These are phyloP conservation scores for Tolypocladium ophioglossoides DNA, from an alignment of 2,329 filamentous ascomycete genomes.

Conservation along the genomic window DNA sequence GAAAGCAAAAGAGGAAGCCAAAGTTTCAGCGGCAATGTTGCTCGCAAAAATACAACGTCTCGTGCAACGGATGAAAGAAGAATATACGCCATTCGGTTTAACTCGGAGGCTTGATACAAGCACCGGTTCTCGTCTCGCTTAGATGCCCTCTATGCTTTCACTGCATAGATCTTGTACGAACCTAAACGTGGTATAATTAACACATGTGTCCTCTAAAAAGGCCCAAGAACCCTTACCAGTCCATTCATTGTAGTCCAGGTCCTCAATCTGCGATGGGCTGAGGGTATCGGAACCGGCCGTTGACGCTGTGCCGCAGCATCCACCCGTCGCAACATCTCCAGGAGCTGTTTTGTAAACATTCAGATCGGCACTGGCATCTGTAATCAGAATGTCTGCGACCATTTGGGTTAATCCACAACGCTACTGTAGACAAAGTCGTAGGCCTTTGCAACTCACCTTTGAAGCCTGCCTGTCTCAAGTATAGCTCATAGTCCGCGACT, in stretches of 20 bases:
- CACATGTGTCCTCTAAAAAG: neutral
- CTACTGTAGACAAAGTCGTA: neutral
- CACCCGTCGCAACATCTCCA: conserved; percentile 17
- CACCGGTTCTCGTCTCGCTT: too few relatives aligned
- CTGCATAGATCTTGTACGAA: neutral
- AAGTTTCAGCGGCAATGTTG: too few relatives aligned
- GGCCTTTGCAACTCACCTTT: conserved; percentile 19
- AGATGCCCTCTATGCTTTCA: neutral
- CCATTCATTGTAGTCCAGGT: neutral
- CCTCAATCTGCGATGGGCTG: neutral
- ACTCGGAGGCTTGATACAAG: too few relatives aligned
- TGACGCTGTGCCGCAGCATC: neutral
- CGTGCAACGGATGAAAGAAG: too few relatives aligned
- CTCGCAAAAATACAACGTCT: too few relatives aligned
- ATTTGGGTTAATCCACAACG: too few relatives aligned
- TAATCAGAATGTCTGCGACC: conserved; percentile 27
- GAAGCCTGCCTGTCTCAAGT: conserved; percentile 40
- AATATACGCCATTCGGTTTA: too few relatives aligned
- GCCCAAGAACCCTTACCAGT: neutral
- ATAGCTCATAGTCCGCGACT: conserved; percentile 39
- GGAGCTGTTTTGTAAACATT: conserved; percentile 27
- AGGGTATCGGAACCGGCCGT: neutral
- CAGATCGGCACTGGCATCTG: conserved; percentile 34
- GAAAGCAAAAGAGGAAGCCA: too few relatives aligned
- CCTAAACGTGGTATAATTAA: neutral